These are phyloP conservation scores for Malus hybrid DNA, from an alignment of 331 rosid genomes.

Conservation along the genomic window DNA sequence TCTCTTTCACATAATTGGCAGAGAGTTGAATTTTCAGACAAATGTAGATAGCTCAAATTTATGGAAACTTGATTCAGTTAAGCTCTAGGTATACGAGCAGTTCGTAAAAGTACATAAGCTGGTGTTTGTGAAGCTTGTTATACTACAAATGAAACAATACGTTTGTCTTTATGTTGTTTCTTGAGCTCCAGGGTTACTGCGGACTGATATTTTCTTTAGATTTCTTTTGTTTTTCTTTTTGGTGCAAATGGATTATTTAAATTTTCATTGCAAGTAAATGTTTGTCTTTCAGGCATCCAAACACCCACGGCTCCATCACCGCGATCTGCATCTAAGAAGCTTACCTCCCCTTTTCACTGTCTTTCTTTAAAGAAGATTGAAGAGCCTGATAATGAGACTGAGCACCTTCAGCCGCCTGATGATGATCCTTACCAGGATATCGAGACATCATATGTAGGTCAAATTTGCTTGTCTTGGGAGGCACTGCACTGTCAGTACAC, in stretches of 20 bases:
- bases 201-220: background rate
- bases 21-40: background rate
- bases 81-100: background rate
- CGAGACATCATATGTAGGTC: constrained; percentile 85
- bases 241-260: background rate
- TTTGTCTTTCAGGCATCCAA: constrained; percentile 39
- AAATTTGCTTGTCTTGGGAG: constrained; percentile 90
- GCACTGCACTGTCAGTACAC: constrained; percentile 92
- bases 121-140: too few relatives aligned
- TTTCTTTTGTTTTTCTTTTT: too few relatives aligned
- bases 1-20: background rate
- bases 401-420: constrained; percentile 61
- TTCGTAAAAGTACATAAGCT: too few relatives aligned
- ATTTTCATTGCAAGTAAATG: background rate
- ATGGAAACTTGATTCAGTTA: background rate
- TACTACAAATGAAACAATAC: too few relatives aligned
- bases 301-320: constrained; percentile 60
- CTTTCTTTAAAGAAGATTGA: constrained; percentile 82
- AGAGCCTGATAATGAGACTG: constrained; percentile 65
- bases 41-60: background rate
- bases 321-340: constrained; percentile 71
- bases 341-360: constrained; percentile 75
- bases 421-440: constrained; percentile 55
- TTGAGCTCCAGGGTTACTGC: background rate
- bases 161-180: background rate